Conservation (phyloP, 192 early-diverging fungal genomes). For the Thamnidium elegans region DNA sequence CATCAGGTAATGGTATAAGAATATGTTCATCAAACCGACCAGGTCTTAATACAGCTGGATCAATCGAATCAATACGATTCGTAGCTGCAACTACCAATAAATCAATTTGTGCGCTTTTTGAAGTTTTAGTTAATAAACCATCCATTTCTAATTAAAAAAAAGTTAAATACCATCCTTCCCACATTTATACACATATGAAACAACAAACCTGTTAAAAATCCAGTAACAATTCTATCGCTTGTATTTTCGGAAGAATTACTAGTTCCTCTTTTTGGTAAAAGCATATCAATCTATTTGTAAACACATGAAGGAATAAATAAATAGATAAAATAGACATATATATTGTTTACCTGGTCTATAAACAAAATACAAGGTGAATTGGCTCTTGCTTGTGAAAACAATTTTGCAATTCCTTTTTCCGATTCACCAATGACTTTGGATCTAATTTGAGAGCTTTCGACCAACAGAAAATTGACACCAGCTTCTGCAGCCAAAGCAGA, state of each 20-base stretch:
- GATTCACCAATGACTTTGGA: constrained; percentile 95
- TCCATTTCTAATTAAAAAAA: constrained; percentile 65
- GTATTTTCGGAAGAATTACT: constrained; percentile 75
- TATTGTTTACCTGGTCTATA: constrained; percentile 75
- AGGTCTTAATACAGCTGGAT: constrained; percentile 79
- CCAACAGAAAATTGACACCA: constrained; percentile 80
- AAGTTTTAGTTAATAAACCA: constrained; percentile 53
- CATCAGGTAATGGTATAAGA: constrained; percentile 58
- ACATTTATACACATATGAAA: neutral
- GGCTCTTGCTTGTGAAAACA: constrained; percentile 81
- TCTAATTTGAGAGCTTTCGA: constrained; percentile 81
- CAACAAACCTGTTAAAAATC: constrained; percentile 63
- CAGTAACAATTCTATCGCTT: constrained; percentile 84
- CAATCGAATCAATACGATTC: constrained; percentile 68
- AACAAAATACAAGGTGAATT: constrained; percentile 88
- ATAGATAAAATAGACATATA: too few species aligned
- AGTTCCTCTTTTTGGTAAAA: constrained; percentile 71
- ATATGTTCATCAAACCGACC: constrained; percentile 83
- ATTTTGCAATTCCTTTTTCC: constrained; percentile 75
- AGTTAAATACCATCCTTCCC: neutral
- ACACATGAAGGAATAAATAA: neutral
- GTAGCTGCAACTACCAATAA: constrained; percentile 78
- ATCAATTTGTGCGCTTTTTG: constrained; percentile 42
- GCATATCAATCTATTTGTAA: constrained; percentile 67
- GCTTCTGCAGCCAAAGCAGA: constrained; percentile 76